Base-by-base conservation (phyloP, 495 filamentous ascomycete species). In the Aspergillus cristatus region DNA sequence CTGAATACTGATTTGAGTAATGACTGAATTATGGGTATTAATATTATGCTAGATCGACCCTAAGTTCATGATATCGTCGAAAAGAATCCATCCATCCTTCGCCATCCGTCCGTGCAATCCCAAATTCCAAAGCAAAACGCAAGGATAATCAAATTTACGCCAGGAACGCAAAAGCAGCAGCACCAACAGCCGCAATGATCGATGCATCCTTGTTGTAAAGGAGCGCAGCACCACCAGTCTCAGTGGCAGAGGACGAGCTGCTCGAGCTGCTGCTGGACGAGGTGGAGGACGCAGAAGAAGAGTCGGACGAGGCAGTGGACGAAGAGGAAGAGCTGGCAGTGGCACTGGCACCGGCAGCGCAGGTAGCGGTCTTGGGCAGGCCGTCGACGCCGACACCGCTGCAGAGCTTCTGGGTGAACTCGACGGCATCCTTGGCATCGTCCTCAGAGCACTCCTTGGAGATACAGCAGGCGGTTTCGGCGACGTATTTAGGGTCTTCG, bases 401-500 rank as follows among this genome's bases (percentile, higher is more conserved):
- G 49, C 79, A 83, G 42, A 81, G 54, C 1, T 58, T 36, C 31
- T 61, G 45, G 28, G 73, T 69, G 34, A 67, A 68, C 15, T 71
- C 44, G 42, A 76, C 57, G 10, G 67, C 72, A 24, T 8, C 20
- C 8, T 24, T 24, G 4, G 8, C 28, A 84, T 79, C 0, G 55
- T 54, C 1, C 41, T 6, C 31, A 54, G 4, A 43, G 58, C 86
- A 94, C 7, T 40, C 53, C 2, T 47, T 51, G 16, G 56, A 51
- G 6, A 93, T 65, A 53, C 86, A 94, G 65, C 80, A 84, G 18
- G 76, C 60, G 40, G 91, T 76, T 22, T 57, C 45, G 25, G 32
- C 46, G 40, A 94, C 66, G 65, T 84, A 84, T 7, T 54, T 51
- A 5, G 55, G 46, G 55, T 72, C 63, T 8, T 41, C 47, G 63